Base-by-base conservation (phyloP, 148 eudicot species). In the Talinum fruticosum region DNA sequence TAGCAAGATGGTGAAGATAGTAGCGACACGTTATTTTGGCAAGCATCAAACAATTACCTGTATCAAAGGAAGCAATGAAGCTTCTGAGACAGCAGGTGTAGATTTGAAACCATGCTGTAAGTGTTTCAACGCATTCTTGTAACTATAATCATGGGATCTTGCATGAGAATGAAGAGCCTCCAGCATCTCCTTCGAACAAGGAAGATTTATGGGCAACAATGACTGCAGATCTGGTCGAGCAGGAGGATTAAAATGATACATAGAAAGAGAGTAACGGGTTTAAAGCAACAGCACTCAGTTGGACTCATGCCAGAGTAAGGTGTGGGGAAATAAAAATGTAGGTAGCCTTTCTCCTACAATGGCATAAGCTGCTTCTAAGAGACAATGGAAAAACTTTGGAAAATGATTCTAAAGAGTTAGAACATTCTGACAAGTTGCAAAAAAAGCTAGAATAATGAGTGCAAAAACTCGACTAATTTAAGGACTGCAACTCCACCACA, bases 1-100 rank as follows among this genome's bases (percentile, higher is more conserved):
- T 18, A 51, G n/a, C 57, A 51, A 51, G 4, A 51, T 51, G 57
- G 21, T 51, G 57, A 51, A 15, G 57, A 51, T 19, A 51, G 57
- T 19, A 0, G 15, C 57, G 5, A 51, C 57, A 15, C 23, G n/a
- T 51, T 15, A 51, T 18, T 51, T 15, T 5, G 15, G 15, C 23
- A 18, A 51, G 57, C 23, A 51, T 51, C 57, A 51, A 51, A 14
- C 24, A 45, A n/a, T 64, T 84, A 91, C 97, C 94, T 90, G 97
- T 77, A 90, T 80, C 53, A 89, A 78, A 70, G 97, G 97, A 71
- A 89, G 85, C 69, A 93, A 65, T 69, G 97, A 72, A 36, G 82
- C 97, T 83, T 89, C 95, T 29, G 83, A 76, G 24, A 84, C 79
- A 10, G 95, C 89, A 75, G 92, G 89, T 68, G 84, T 79, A 66